Base-by-base conservation (phyloP, 192 early-diverging fungal genomes). In the Coemansia nantahalensis region DNA sequence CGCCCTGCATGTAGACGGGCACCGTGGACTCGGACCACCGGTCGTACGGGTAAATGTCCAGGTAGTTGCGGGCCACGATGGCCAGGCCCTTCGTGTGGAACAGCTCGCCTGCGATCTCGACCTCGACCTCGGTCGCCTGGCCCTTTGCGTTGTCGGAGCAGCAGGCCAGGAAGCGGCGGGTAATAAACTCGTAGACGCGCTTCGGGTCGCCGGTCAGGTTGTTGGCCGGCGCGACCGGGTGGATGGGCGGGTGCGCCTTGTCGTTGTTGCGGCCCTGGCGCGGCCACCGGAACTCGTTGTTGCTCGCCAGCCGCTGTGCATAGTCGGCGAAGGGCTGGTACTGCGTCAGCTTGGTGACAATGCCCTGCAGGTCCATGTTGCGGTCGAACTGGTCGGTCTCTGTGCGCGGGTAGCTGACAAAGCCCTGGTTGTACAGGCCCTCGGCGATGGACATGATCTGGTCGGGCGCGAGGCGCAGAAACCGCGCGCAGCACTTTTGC, bases 191-290 rank as follows among this genome's bases (percentile, higher is more conserved):
- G 68, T 90, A 97, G 0, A 98, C 78, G 7, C 77, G 62, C 47
- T 80, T 70, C 8, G 88, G 82, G 30, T 92, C 83, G 10, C 87
- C 89, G 0, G 42, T 35, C 32, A 92, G 63, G 21, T 67, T 77
- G n/a, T 57, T 16, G 8, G 79, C 80, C 16, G 62, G 71, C 18
- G 65, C 79, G 0, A 85, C 87, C 2, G 96, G 94, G 62, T 98
- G 94, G 57, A 98, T 98, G 10, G 96, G 96, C 16, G 94, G 96
- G 86, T 98, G 96, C 1, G 96, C 94, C 56, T 95, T 84, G 62
- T 98, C 96, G 60, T 96, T 93, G 54, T 90, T 83, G 22, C 81
- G 80, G 4, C 96, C 96, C 31, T 68, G 80, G 36, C 93, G 81
- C 11, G 96, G 94, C 34, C 65, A 63, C 40, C 55, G 45, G 59